Percentiles rank a stretch among this genome's conserved stretches.
phyloP scores from a whole-genome alignment of 257 asterid species.

The Ehretia macrophylla region DNA sequence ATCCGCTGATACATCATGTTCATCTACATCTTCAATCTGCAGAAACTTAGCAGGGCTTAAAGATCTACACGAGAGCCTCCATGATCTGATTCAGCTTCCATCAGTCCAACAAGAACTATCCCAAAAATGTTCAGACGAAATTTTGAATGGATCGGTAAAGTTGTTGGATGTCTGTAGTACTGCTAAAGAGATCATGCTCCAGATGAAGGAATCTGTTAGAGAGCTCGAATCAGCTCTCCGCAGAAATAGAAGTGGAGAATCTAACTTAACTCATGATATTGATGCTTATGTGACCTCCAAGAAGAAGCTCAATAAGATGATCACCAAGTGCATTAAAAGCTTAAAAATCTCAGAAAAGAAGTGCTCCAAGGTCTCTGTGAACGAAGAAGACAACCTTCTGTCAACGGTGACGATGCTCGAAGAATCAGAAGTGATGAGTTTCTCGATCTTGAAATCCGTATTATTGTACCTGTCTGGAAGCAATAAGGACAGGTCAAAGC shows the following conservation, averaged over 20 bases:
- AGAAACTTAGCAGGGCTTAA: slow-evolving; percentile 11
- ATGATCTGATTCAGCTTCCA: slow-evolving; percentile 18
- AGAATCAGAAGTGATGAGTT: slow-evolving; percentile 21
- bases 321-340: slow-evolving; percentile 1
- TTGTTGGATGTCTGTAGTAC: slow-evolving; percentile 18
- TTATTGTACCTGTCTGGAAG: slow-evolving; percentile 11
- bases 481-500: slow-evolving; percentile 8
- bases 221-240: slow-evolving; percentile 19
- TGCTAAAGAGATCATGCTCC: slow-evolving; percentile 12
- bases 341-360: slow-evolving; percentile 15
- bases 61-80: slow-evolving; percentile 10
- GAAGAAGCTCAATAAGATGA: neutral
- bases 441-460: slow-evolving; percentile 8
- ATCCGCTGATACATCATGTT: neutral
- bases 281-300: neutral
- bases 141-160: slow-evolving; percentile 19
- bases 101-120: slow-evolving; percentile 10
- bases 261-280: neutral
- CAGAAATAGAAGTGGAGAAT: slow-evolving; percentile 15
- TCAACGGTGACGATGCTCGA: slow-evolving; percentile 9
- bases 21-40: neutral
- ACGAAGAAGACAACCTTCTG: neutral
- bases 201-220: slow-evolving; percentile 18
- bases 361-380: neutral
- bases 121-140: neutral